A percentile compares a stretch with the other conserved stretches of the same genome.
phyloP scores from a whole-genome alignment of 805 yeast species.

The Lipomyces orientalis region DNA sequence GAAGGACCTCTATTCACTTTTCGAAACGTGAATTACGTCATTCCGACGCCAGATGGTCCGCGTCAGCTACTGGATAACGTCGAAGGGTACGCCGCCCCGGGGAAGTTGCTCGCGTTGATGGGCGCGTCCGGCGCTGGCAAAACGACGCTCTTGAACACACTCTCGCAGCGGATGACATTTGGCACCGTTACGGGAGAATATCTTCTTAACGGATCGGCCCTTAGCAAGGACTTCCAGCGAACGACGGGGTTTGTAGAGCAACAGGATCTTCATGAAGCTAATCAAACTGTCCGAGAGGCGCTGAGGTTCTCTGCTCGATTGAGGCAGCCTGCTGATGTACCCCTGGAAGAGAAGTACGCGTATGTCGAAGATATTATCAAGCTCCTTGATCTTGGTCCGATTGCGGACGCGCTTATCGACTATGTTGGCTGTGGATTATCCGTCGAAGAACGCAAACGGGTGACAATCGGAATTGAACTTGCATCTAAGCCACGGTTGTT shows the following conservation, averaged over 20 bases:
- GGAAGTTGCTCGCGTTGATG: constrained; percentile 69
- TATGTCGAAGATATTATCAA: constrained; percentile 70
- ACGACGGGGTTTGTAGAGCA: constrained; percentile 77
- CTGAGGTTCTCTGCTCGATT: constrained; percentile 67
- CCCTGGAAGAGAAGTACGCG: constrained; percentile 60
- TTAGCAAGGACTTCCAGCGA: constrained; percentile 67
- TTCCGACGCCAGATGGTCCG: constrained; percentile 35
- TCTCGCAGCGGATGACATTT: constrained; percentile 70
- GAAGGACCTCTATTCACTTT: constrained; percentile 34
- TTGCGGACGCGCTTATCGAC: constrained; percentile 76
- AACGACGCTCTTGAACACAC: constrained; percentile 71
- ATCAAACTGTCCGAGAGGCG: constrained; percentile 75
- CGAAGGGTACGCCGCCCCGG: constrained; percentile 76
- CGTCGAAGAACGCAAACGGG: constrained; percentile 65
- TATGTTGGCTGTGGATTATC: constrained; percentile 72
- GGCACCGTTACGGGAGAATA: constrained; percentile 73
- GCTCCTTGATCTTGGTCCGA: constrained; percentile 64
- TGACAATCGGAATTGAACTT: constrained; percentile 68
- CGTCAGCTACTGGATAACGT: constrained; percentile 62
- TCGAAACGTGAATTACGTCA: constrained; percentile 33
- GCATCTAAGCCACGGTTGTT: constrained; percentile 67
- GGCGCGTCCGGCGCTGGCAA: constrained; percentile 82
- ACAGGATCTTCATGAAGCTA: constrained; percentile 70
- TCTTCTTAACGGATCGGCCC: constrained; percentile 65
- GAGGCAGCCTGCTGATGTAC: constrained; percentile 62